These are phyloP conservation scores for Pythium utonaiense DNA, from an alignment of 352 stramenopile genomes.

Conservation along the genomic window DNA sequence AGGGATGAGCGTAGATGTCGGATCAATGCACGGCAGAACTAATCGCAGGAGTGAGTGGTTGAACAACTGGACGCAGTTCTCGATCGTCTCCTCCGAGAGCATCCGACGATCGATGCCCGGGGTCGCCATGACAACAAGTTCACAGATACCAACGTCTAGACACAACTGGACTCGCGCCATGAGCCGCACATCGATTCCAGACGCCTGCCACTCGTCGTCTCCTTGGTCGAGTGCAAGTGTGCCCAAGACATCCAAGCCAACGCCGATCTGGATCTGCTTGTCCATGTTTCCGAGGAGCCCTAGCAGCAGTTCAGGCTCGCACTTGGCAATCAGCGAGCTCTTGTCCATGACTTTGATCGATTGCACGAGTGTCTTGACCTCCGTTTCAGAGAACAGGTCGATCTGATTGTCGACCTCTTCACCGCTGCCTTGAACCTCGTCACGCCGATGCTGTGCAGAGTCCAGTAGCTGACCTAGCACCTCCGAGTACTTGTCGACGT, in stretches of 20 bases:
- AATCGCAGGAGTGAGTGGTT: slow-evolving; percentile 51
- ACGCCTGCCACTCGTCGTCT: slow-evolving; percentile 32
- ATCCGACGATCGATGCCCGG: slow-evolving; percentile 61
- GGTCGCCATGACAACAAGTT: slow-evolving; percentile 71
- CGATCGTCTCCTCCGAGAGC: slow-evolving; percentile 80
- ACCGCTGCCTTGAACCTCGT: slow-evolving; percentile 26
- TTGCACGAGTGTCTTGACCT: slow-evolving; percentile 65
- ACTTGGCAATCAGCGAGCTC: slow-evolving; percentile 47
- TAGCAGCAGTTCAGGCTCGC: slow-evolving; percentile 54
- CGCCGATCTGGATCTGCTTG: slow-evolving; percentile 42
- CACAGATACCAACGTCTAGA: slow-evolving; percentile 68
- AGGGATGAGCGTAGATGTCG: slow-evolving; percentile 33
- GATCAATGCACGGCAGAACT: slow-evolving; percentile 70
- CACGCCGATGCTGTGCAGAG: slow-evolving; percentile 28
- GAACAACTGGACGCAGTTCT: slow-evolving; percentile 72
- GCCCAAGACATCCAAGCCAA: slow-evolving; percentile 29
- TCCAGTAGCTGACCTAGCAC: slow-evolving; percentile 42
- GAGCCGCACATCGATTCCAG: slow-evolving; percentile 32
- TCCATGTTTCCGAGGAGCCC: slow-evolving; percentile 53
- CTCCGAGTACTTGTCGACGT: slow-evolving; percentile 65
- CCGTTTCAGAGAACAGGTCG: slow-evolving; percentile 43
- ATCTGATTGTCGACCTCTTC: slow-evolving; percentile 26
- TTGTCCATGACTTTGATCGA: slow-evolving; percentile 69
- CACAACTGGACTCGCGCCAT: slow-evolving; percentile 36
- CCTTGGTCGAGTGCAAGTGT: slow-evolving; percentile 28